phyloP scores from a whole-genome alignment of 345 rosid species.

The Eucalyptus polyanthemos region DNA sequence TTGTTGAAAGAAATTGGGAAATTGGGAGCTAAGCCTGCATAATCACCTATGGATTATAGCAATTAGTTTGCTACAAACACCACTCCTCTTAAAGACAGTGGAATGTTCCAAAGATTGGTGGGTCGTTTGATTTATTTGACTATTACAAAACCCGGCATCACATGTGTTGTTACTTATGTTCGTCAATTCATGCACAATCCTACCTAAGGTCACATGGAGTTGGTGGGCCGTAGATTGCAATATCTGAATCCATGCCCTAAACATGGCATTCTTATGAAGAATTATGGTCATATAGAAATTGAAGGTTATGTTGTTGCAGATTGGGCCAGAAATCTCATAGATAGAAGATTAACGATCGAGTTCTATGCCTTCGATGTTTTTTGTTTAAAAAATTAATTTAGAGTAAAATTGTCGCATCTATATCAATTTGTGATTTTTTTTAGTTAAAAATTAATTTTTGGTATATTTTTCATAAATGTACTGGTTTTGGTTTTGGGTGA shows the following conservation, averaged over 20 bases:
- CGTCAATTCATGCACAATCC: too few species aligned
- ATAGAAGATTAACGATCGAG: too few species aligned
- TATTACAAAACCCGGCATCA: too few species aligned
- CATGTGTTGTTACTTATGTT: too few species aligned
- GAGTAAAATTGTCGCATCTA: rapidly evolving
- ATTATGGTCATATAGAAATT: background rate
- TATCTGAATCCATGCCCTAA: background rate
- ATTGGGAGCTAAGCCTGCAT: background rate
- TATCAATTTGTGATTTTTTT: too few species aligned
- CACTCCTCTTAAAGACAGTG: background rate
- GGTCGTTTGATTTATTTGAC: background rate
- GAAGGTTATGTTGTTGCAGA: background rate
- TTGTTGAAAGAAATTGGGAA: background rate
- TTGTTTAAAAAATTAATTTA: too few species aligned
- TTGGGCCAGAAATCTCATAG: background rate
- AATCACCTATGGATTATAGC: background rate
- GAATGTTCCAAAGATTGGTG: background rate
- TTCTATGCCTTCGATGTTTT: too few species aligned
- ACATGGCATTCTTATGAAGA: background rate
- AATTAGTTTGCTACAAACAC: background rate
- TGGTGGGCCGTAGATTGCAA: too few species aligned
- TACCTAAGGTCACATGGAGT: too few species aligned
- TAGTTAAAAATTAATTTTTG: too few species aligned
- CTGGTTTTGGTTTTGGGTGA: rapidly evolving
- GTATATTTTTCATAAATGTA: too few species aligned